A percentile compares a stretch with the other conserved stretches of the same genome.
phyloP scores from a whole-genome alignment of 768 basidiomycete genomes.

The Lentinula raphanica region DNA sequence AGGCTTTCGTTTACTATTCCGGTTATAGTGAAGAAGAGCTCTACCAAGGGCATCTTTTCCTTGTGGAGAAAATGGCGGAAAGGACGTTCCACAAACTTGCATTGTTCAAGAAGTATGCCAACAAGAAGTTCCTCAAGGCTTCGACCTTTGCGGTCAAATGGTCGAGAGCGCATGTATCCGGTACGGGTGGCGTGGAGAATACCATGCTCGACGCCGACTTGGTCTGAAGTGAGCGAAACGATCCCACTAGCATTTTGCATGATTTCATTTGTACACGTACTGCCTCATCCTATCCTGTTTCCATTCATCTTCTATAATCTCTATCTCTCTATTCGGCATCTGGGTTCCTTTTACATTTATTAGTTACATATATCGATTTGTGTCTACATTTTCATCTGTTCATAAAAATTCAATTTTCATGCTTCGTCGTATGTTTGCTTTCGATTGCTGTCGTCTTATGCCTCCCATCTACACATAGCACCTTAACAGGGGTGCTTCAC shows the following conservation, averaged over 20 bases:
- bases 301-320: background rate
- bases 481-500: conserved; percentile 14
- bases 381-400: conserved; percentile 12
- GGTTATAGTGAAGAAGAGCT: conserved; percentile 88
- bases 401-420: conserved; percentile 15
- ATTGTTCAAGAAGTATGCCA: conserved; percentile 93
- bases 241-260: background rate
- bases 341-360: conserved; percentile 6
- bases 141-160: conserved; percentile 72
- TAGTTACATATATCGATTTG: conserved; percentile 13
- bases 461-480: conserved; percentile 17
- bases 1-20: conserved; percentile 89
- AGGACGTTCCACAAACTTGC: conserved; percentile 77
- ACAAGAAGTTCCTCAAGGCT: conserved; percentile 97
- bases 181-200: conserved; percentile 30
- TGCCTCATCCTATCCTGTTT: background rate
- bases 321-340: background rate
- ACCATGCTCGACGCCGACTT: conserved; percentile 35
- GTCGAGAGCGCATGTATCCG: conserved; percentile 49
- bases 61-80: conserved; percentile 80
- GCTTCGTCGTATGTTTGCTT: conserved; percentile 19
- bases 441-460: conserved; percentile 34
- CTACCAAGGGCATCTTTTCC: conserved; percentile 69
- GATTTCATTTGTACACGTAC: conserved; percentile 7
- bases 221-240: background rate